Evolutionary conservation across 2,329 filamentous ascomycete genomes (phyloP).

Genomic region (Ophiocordyceps polyrhachis-furcata): DNA sequence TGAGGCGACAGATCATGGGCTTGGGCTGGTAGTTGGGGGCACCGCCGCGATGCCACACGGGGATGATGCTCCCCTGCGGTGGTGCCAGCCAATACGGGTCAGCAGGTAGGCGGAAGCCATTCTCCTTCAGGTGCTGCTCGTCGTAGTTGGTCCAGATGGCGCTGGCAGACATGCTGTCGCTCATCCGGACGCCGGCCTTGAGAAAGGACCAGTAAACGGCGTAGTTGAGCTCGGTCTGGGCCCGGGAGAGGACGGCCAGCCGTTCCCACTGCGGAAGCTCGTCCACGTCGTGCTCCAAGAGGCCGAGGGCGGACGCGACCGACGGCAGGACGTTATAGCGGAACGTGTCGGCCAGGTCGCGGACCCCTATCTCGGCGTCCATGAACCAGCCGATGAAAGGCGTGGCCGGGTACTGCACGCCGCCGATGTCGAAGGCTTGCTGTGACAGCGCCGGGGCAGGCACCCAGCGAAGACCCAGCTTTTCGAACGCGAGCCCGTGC

Average conservation of each 20-base stretch:
- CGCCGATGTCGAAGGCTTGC: slow-evolving; percentile 1
- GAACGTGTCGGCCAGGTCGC: slow-evolving; percentile 1
- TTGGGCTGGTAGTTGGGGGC: slow-evolving; percentile 2
- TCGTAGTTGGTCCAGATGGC: slow-evolving; percentile 1
- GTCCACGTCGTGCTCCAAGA: background rate
- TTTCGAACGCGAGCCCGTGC: background rate
- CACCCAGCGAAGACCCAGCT: slow-evolving; percentile 1
- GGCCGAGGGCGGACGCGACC: background rate
- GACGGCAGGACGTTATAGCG: slow-evolving; percentile 1
- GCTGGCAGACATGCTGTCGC: slow-evolving; percentile 1
- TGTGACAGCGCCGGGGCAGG: background rate
- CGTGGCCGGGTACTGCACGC: slow-evolving; percentile 1
- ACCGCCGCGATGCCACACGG: slow-evolving; percentile 1
- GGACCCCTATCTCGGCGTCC: slow-evolving; percentile 1
- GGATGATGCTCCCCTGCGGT: slow-evolving; percentile 1
- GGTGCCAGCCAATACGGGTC: slow-evolving; percentile 2
- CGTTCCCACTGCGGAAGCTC: slow-evolving; percentile 1
- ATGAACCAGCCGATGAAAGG: slow-evolving; percentile 2
- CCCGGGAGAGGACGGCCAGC: background rate
- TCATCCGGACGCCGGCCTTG: slow-evolving; percentile 1
- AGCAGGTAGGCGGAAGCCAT: slow-evolving; percentile 1
- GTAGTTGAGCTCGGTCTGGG: slow-evolving; percentile 1
- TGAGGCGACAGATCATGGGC: slow-evolving; percentile 1
- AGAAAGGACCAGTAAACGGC: slow-evolving; percentile 1
- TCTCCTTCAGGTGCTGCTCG: slow-evolving; percentile 1